Base-by-base conservation (phyloP, 805 yeast species). In the Saturnispora besseyi region DNA sequence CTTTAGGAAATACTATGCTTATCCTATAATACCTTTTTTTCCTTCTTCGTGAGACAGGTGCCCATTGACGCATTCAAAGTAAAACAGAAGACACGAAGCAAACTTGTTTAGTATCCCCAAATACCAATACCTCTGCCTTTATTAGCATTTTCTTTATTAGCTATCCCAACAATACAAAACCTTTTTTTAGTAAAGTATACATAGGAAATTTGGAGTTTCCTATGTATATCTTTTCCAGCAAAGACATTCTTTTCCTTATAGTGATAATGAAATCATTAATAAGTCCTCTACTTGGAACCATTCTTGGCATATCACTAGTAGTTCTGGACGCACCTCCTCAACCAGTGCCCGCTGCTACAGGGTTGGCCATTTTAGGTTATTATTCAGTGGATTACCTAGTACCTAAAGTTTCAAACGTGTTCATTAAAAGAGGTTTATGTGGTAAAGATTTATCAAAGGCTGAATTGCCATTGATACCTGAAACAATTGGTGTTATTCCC, bases 401-500 rank as follows among this genome's bases (percentile, higher is more conserved):
- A 42, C 96, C 97, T 2, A 66, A 72, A 34, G 73, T 84, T n/a
- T 74, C 82, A 1, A 72, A 76, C 1, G 72, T 80, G 40, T 90
- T 90, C 65, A 74, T 85, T 22, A 75, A 76, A 48, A 78, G 84
- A 41, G 99, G 99, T 0, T 73, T 93, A n/a, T 76, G 69, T 53
- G 99, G 99, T 9, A 79, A 75, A 53, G 99, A 93, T 63, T 58
- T 89, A 61, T 82, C 89, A 41, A 93, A 93, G 63, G 65, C 63
- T n/a, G 79, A 78, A n/a, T 72, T 66, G 40, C 95, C 95, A 0
- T 71, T 81, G 2, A 74, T 88, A 9, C 93, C 99, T 1, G 99
- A 93, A 68, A 78, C 95, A 0, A 81, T 91, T 72, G 99, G 99
- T n/a, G 83, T 88, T 2, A 84, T 91, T 0, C 77, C 88, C 5